These are phyloP conservation scores for Chytriomyces hyalinus DNA, from an alignment of 192 early-diverging fungal genomes.

Conservation along the genomic window DNA sequence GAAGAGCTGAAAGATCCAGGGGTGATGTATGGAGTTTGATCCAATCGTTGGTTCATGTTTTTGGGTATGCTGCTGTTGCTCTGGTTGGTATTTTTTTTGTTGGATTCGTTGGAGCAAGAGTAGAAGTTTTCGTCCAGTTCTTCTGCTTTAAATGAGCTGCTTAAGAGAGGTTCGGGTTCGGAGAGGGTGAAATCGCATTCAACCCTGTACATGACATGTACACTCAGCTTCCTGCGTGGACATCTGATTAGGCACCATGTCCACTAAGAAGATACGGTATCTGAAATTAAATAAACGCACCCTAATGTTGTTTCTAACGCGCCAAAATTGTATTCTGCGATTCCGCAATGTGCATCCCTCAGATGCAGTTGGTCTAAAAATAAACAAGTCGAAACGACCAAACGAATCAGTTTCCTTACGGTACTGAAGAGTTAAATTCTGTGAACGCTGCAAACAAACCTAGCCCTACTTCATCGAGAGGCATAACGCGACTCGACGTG, in stretches of 20 bases:
- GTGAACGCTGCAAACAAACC: conserved; percentile 57
- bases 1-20: no score
- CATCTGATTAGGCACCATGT: no score
- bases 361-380: no score
- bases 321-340: conserved; percentile 69
- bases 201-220: conserved; percentile 72
- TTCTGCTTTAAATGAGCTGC: neutral
- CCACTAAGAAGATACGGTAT: no score
- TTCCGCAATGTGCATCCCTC: conserved; percentile 53
- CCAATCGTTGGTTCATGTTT: no score
- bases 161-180: conserved; percentile 51
- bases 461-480: conserved; percentile 69
- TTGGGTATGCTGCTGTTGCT: no score
- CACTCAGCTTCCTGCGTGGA: conserved; percentile 59
- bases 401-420: no score
- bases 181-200: conserved; percentile 77
- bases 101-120: neutral
- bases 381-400: no score
- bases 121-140: neutral
- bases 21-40: no score
- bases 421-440: no score
- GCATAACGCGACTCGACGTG: conserved; percentile 54
- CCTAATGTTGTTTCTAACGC: conserved; percentile 73
- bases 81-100: no score
- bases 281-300: conserved; percentile 44